Evolutionary conservation across 2,329 filamentous ascomycete species (phyloP).

Genomic region (Fusarium lateritium): DNA sequence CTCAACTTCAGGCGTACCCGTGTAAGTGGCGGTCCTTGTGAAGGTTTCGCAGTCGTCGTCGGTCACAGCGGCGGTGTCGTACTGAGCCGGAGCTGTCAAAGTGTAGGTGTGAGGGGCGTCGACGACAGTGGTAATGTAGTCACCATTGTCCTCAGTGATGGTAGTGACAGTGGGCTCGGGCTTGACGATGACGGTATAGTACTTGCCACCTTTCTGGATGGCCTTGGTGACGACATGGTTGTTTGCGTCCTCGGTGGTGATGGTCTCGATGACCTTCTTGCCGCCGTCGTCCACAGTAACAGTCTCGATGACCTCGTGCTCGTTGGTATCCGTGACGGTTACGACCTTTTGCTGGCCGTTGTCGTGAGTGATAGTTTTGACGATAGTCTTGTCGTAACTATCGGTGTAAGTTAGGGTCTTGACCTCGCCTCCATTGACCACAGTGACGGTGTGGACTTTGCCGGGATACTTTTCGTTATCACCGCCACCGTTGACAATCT

Average conservation of each 20-base stretch:
- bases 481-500: conserved; percentile 10
- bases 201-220: conserved; percentile 42
- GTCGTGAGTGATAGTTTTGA: conserved; percentile 37
- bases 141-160: conserved; percentile 41
- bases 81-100: conserved; percentile 47
- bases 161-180: conserved; percentile 36
- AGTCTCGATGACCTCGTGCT: conserved; percentile 26
- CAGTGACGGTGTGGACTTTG: conserved; percentile 31
- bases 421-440: conserved; percentile 35
- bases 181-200: conserved; percentile 42
- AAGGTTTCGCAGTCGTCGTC: conserved; percentile 35
- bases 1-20: conserved; percentile 49
- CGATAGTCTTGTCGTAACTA: conserved; percentile 7
- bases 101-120: conserved; percentile 36
- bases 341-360: conserved; percentile 35
- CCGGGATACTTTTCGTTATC: conserved; percentile 5
- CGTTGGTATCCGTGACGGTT: conserved; percentile 14
- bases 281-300: conserved; percentile 31
- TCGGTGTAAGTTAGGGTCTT: conserved; percentile 39
- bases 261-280: conserved; percentile 36
- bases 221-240: conserved; percentile 43
- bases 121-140: conserved; percentile 37
- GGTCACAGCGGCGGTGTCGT: conserved; percentile 46
- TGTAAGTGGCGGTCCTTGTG: conserved; percentile 39
- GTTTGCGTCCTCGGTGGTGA: conserved; percentile 35